Evolutionary conservation across 768 basidiomycete genomes (phyloP), one percentile per base, ranked within the genome.

Genomic region (Boletellus ananas): DNA sequence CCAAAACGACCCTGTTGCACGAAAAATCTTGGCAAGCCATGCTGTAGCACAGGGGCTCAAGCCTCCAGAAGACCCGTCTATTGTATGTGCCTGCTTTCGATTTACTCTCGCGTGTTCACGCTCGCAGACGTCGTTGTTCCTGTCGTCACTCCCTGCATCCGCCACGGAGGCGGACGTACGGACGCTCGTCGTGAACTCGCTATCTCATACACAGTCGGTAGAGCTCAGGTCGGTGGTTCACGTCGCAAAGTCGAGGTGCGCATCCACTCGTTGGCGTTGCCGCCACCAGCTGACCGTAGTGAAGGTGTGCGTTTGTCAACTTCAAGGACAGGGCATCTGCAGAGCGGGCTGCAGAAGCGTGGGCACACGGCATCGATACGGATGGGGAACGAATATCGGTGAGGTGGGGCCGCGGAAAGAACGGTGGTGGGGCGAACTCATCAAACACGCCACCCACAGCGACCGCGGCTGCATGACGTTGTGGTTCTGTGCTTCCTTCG

Each of bases 231-330:
- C 90, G 21, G 72, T 95, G 29, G 91, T 95, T 3, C 83, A 93
- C 59, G 87, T 95, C 6, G 79, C 83, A 34, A 90, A 91, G 68
- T 83, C 88, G 54, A 79, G 81, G 83, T 87, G 54, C 10, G 72
- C 63, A n/a, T 35, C 33, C 13, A 10, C 16, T 16, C 18, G 12
- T 4, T 20, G 12, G 0, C 34, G 23, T 45, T n/a, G 4, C 27
- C 10, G 1, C 2, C 27, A 23, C 36, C 16, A 6, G 47, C 45
- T 50, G 42, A 56, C n/a, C 6, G 17, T 17, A 45, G 17, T 35
- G 14, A 51, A 90, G 90, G 68, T 95, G 94, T 70, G 96, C 95
- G 1, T 99, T 99, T 68, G 79, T 96, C 46, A 97, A 97, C 68
- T 98, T 98, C 74, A 84, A 79, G 58, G 81, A 87, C 47, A 79